phyloP scores from a whole-genome alignment of 2,329 filamentous ascomycete species.

The Aaosphaeria pasadenensis region DNA sequence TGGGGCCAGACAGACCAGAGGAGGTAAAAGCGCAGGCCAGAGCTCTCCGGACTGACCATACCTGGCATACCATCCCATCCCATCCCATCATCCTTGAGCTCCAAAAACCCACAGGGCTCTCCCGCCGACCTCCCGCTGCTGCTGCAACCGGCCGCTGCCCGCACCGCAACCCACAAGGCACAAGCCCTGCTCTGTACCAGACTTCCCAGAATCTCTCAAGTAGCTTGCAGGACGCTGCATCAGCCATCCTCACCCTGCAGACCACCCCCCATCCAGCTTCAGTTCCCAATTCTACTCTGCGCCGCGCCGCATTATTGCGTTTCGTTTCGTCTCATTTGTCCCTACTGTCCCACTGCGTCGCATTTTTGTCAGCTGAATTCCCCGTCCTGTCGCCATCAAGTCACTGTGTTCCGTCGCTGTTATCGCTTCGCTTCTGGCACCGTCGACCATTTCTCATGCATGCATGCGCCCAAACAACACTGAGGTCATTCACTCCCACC shows the following conservation, averaged over 20 bases:
- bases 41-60: neutral
- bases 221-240: constrained; percentile 31
- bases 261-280: constrained; percentile 4
- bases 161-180: constrained; percentile 21
- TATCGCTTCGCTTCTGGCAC: constrained; percentile 35
- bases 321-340: constrained; percentile 14
- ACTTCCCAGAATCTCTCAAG: constrained; percentile 22
- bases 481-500: constrained; percentile 29
- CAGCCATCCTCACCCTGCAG: constrained; percentile 31
- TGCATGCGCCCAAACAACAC: constrained; percentile 34
- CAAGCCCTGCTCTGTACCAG: constrained; percentile 3
- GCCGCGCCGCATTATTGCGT: constrained; percentile 15
- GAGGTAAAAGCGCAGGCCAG: neutral
- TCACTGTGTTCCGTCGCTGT: constrained; percentile 19
- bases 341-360: constrained; percentile 18
- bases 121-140: constrained; percentile 15
- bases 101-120: constrained; percentile 25
- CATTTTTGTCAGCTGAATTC: constrained; percentile 25
- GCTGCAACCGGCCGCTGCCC: constrained; percentile 32
- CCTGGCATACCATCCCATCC: neutral
- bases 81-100: neutral
- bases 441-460: constrained; percentile 31
- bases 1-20: too few species aligned
- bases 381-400: constrained; percentile 16
- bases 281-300: constrained; percentile 1